These are phyloP conservation scores for Pleurotus ostreatus DNA, from an alignment of 768 basidiomycete species.

Conservation along the genomic window DNA sequence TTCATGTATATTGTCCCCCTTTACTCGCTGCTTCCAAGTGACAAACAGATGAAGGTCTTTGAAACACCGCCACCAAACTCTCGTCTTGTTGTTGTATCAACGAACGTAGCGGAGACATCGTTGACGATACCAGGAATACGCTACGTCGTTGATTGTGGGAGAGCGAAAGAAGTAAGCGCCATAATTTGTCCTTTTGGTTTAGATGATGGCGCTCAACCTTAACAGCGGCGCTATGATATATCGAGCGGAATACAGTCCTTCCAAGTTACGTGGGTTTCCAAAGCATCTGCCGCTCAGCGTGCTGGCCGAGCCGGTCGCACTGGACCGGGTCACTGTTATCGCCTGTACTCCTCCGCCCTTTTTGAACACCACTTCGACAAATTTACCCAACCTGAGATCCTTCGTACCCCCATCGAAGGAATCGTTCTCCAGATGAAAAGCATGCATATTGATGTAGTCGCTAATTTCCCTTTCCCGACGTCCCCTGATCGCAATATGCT, in stretches of 20 bases:
- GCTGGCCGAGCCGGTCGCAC: conserved; percentile 97
- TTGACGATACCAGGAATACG: conserved; percentile 95
- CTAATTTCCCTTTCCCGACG: conserved; percentile 98
- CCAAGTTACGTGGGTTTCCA: conserved; percentile 90
- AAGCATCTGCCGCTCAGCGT: conserved; percentile 91
- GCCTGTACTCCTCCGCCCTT: conserved; percentile 92
- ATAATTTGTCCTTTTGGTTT: conserved; percentile 1
- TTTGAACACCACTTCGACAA: conserved; percentile 90
- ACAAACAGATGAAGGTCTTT: conserved; percentile 95
- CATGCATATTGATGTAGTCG: conserved; percentile 95
- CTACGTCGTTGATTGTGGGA: conserved; percentile 96
- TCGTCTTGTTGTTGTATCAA: conserved; percentile 91
- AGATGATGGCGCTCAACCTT: background rate
- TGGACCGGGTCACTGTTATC: conserved; percentile 97
- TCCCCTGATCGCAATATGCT: conserved; percentile 80
- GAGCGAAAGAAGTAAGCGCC: conserved; percentile 80
- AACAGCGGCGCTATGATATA: conserved; percentile 78
- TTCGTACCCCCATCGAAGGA: conserved; percentile 94
- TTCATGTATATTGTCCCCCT: conserved; percentile 95
- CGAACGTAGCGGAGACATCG: conserved; percentile 96
- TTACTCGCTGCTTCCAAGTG: conserved; percentile 88
- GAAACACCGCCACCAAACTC: conserved; percentile 72
- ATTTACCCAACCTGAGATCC: conserved; percentile 88
- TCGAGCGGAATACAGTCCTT: conserved; percentile 86
- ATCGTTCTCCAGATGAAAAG: conserved; percentile 98